phyloP scores from a whole-genome alignment of 2,329 filamentous ascomycete species.

The Penicillium polonicum region DNA sequence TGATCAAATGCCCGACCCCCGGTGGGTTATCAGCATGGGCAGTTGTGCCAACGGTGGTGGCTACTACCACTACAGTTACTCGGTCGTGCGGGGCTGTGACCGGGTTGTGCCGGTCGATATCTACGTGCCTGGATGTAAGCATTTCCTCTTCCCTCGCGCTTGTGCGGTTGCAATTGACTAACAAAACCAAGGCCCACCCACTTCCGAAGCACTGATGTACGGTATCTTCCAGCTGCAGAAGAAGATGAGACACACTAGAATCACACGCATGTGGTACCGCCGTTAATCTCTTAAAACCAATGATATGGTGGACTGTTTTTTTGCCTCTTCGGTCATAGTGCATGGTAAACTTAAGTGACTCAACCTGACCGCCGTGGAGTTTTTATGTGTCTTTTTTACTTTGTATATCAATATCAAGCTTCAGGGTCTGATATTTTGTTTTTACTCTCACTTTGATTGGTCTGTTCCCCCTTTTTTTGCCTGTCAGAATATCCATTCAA shows the following conservation, averaged over 20 bases:
- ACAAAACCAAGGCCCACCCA: conserved; percentile 47
- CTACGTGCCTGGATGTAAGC: conserved; percentile 77
- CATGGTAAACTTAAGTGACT: conserved; percentile 20
- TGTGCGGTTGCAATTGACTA: conserved; percentile 10
- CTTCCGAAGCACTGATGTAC: conserved; percentile 57
- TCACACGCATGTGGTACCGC: conserved; percentile 59
- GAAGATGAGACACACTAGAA: conserved; percentile 66
- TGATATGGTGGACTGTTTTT: conserved; percentile 9
- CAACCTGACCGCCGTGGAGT: conserved; percentile 21
- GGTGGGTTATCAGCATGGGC: conserved; percentile 86
- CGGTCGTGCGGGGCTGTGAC: conserved; percentile 73
- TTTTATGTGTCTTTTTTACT: conserved; percentile 22
- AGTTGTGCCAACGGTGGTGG: conserved; percentile 83
- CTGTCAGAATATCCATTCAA: conserved; percentile 18
- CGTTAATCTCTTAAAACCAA: conserved; percentile 35
- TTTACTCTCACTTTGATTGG: background rate
- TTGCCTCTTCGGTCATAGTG: conserved; percentile 14
- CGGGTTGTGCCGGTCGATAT: conserved; percentile 80
- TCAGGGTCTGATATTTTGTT: conserved; percentile 6
- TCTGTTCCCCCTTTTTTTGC: conserved; percentile 4
- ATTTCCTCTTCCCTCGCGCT: conserved; percentile 29
- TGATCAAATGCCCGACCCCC: conserved; percentile 91
- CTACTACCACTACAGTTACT: conserved; percentile 87
- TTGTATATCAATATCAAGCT: conserved; percentile 24
- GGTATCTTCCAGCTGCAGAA: conserved; percentile 77